Evolutionary conservation across 2,329 filamentous ascomycete species (phyloP).

Genomic region (Verticillium nonalfalfae): DNA sequence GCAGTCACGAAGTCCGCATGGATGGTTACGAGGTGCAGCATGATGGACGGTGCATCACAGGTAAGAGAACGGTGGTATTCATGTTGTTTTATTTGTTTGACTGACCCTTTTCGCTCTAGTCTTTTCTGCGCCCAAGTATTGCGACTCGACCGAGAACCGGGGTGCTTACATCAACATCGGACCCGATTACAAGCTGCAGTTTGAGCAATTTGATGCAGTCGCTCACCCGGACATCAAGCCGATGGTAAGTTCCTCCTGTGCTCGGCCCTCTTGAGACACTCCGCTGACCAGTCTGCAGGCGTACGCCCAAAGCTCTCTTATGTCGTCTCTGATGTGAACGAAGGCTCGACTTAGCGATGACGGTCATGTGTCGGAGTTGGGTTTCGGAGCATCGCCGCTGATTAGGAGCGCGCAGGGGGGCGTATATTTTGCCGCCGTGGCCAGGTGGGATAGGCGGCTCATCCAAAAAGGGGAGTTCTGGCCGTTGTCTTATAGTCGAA

Average conservation of each 20-base stretch:
- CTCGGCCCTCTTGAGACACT: constrained; percentile 3
- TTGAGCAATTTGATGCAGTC: constrained; percentile 91
- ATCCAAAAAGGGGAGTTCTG: constrained; percentile 11
- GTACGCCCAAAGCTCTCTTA: constrained; percentile 78
- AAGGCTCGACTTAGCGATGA: neutral
- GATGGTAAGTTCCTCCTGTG: constrained; percentile 52
- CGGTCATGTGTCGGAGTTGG: neutral
- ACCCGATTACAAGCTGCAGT: constrained; percentile 84
- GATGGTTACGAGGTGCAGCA: constrained; percentile 99
- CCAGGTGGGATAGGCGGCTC: neutral
- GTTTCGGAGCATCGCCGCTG: neutral
- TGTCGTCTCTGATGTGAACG: constrained; percentile 64
- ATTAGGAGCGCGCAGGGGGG: neutral
- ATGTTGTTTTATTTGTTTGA: constrained; percentile 3
- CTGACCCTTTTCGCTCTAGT: constrained; percentile 43
- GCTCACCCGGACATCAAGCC: constrained; percentile 93
- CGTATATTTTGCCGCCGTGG: neutral
- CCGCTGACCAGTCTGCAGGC: constrained; percentile 45
- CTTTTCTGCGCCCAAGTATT: constrained; percentile 96
- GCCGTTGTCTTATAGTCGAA: neutral
- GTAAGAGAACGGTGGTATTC: constrained; percentile 33
- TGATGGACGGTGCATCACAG: constrained; percentile 89
- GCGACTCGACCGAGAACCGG: constrained; percentile 96
- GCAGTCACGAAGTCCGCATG: constrained; percentile 97
- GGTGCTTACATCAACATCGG: constrained; percentile 98